Base-by-base conservation (phyloP, 2,329 filamentous ascomycete species). In the Aspergillus ustus region DNA sequence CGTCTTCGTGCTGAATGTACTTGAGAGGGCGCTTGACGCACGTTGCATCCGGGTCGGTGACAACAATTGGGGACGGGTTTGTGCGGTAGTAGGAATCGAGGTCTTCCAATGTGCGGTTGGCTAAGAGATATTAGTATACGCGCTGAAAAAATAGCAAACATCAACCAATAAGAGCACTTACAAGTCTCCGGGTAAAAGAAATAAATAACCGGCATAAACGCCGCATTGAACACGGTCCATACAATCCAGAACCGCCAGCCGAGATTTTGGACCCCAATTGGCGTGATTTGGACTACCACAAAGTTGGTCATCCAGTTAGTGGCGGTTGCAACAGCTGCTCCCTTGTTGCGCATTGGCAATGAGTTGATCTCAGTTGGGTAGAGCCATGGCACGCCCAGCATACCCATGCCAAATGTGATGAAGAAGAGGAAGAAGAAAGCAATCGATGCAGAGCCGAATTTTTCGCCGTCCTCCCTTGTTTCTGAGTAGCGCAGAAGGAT, bases 341-440 rank as follows among this genome's bases (percentile, higher is more conserved):
- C 81, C 63, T 83, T 82, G 0, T 77, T 80, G 4, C 81, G 69
- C 78, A 82, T 82, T 0, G 74, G 72, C 28, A 83, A 69, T 0
- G 76, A 77, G 63, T 82, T 83, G 69, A 83, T 81, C 59, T 84
- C 81, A 1, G 81, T 78, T 17, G 57, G 58, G 49, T 65, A 67
- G 9, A 70, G 61, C 69, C 79, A 82, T 7, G 78, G 78, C 1
- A 80, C 75, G 3, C 79, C 81, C 52, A 67, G 37, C 65, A 64
- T 81, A 7, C 79, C 80, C 43, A 83, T 78, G 15, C 81, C 81
- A 66, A 85, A 84, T 67, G 81, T 80, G 40, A 82, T 73, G 64
- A 83, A 82, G 71, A 82, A 84, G 0, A 84, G 66, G 69, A 84
- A 84, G 74, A 85, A 83, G 67, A 84, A 83, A 0, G 78, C 79